Percentiles rank a stretch among this genome's conserved stretches.
Conservation (phyloP, 1,284 basidiomycete species). For the Rhodofomes roseus region DNA sequence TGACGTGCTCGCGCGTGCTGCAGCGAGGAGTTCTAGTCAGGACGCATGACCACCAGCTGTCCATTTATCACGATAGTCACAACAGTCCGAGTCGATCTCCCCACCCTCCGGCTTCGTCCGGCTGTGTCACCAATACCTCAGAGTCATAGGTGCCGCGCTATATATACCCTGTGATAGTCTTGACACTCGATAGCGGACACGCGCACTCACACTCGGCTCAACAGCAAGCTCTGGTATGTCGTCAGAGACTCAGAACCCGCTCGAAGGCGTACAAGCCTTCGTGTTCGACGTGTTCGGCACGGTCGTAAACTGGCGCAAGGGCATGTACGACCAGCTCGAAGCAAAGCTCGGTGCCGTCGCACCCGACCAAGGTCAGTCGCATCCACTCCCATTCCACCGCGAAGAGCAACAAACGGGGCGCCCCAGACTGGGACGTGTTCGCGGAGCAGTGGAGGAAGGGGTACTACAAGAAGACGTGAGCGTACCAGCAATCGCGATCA, state of each 20-base stretch:
- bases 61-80: too few relatives aligned
- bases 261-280: constrained; percentile 43
- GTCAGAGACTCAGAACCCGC: constrained; percentile 3
- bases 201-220: too few relatives aligned
- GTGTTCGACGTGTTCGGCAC: constrained; percentile 68
- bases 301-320: constrained; percentile 55
- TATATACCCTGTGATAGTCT: too few relatives aligned
- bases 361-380: constrained; percentile 20
- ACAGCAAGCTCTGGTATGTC: too few relatives aligned
- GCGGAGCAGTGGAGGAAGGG: constrained; percentile 53
- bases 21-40: too few relatives aligned
- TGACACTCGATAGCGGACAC: too few relatives aligned
- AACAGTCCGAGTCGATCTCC: too few relatives aligned
- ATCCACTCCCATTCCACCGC: neutral
- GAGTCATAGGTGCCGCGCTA: too few relatives aligned
- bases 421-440: constrained; percentile 44
- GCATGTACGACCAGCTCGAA: constrained; percentile 41
- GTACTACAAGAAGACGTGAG: constrained; percentile 47
- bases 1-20: too few relatives aligned
- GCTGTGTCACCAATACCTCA: too few relatives aligned
- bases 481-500: constrained; percentile 8
- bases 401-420: neutral
- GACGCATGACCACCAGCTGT: too few relatives aligned
- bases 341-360: constrained; percentile 13
- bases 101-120: too few relatives aligned